Base-by-base conservation (phyloP, 192 early-diverging fungal species). In the Podila verticillata region DNA sequence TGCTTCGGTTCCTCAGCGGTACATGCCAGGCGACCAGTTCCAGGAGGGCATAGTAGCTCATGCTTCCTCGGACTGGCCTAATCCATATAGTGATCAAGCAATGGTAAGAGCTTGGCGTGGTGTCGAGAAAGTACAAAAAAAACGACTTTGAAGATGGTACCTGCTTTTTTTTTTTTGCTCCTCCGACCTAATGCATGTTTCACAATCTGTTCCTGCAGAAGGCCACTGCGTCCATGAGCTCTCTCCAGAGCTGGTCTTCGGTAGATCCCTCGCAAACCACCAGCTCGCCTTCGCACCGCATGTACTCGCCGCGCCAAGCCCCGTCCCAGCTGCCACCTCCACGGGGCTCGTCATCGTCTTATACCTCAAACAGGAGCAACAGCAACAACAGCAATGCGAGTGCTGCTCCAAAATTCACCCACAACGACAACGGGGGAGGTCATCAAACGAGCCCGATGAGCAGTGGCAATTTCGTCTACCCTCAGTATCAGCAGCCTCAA, bases 371-470 rank as follows among this genome's bases (percentile, higher is more conserved):
- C 54, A 65, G 69, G 31, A 79, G 69, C 57, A 67, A 66, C 49
- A 79, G 69, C 51, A 79, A 79, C 30, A 48, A 30, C 49, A 71
- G 75, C 20, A 66, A 57, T 20, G 57, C 56, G 3, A 77, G 74
- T 49, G 44, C 30, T 49, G 44, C 30, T 31, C 20, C 49, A 19
- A 56, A 62, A 26, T 32, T 36, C 9, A 10, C 20, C 57, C 7
- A n/a, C 6, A 36, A 39, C n/a, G 54, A 62, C 32, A 35, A 67
- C 24, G 29, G 34, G 4, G 63, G 63, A 0, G 57, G 64, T 35
- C 71, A 59, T 24, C 68, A 78, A 57, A 22, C 65, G 17, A 75
- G 74, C 24, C 67, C 64, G 24, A 24, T 29, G 8, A 68, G 73
- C 66, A 70, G 44, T 39, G 61, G 30, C 58, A 74, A 59, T 49